These are phyloP conservation scores for Penicillium goetzii DNA, from an alignment of 495 filamentous ascomycete species.

Conservation along the genomic window DNA sequence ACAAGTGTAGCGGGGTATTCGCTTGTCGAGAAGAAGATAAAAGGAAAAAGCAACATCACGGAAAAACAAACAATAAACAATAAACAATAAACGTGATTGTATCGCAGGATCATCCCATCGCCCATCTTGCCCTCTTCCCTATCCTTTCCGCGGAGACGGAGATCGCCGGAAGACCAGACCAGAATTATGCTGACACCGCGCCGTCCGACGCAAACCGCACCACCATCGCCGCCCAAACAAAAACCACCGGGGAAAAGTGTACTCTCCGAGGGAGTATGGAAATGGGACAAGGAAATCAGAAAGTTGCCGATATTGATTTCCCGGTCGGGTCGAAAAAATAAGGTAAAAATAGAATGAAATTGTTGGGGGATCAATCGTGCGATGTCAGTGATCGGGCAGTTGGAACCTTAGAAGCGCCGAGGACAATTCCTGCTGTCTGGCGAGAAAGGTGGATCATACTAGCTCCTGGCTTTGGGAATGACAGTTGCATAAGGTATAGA, in stretches of 20 bases:
- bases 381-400: not conserved
- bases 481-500: not conserved
- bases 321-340: not conserved
- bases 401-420: not conserved
- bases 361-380: not conserved
- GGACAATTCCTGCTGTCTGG: not conserved
- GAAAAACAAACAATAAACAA: not conserved
- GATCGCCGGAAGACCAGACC: constrained; percentile 5
- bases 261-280: not conserved
- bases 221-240: not conserved
- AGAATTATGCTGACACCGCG: not conserved
- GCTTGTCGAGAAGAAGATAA: constrained; percentile 23
- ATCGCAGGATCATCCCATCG: constrained; percentile 2
- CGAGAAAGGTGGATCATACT: not conserved
- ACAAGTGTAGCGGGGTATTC: constrained; percentile 32
- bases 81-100: not conserved
- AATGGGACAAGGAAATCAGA: not conserved
- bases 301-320: not conserved
- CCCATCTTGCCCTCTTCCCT: not conserved
- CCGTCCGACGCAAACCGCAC: constrained; percentile 2
- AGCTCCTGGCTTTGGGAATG: not conserved
- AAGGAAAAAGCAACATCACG: not conserved
- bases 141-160: constrained; percentile 21
- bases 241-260: constrained; percentile 1
- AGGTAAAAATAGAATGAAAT: not conserved